These are phyloP conservation scores for Phaseolus coccineus DNA, from an alignment of 331 rosid genomes.

Conservation along the genomic window DNA sequence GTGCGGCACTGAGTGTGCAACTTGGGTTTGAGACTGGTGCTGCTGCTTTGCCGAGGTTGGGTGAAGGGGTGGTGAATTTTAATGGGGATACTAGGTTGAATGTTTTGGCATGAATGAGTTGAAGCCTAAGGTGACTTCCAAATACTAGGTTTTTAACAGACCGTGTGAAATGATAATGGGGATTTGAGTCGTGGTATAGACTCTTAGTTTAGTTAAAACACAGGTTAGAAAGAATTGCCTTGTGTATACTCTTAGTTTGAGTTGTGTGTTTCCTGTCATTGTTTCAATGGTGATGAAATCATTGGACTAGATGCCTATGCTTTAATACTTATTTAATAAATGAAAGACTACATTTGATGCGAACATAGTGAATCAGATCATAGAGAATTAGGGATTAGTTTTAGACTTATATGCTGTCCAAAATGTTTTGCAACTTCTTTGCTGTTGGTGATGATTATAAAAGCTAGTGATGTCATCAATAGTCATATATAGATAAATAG, in stretches of 20 bases:
- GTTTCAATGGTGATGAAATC: neutral
- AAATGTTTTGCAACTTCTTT: neutral
- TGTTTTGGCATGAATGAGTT: neutral
- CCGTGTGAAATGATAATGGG: neutral
- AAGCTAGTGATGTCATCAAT: neutral
- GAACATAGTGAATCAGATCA: constrained; percentile 5
- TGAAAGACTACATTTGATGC: constrained; percentile 13
- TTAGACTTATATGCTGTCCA: neutral
- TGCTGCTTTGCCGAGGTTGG: too few relatives aligned
- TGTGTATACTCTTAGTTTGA: neutral
- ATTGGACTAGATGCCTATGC: neutral
- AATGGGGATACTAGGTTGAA: too few relatives aligned
- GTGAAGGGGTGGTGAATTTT: neutral
- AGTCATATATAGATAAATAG: constrained; percentile 1
- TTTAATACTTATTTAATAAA: neutral
- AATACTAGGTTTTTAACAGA: neutral
- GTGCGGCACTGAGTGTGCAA: too few relatives aligned
- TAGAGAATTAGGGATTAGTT: neutral
- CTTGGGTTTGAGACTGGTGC: too few relatives aligned
- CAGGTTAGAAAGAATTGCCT: neutral
- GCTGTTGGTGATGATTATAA: neutral
- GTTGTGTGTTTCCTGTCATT: neutral
- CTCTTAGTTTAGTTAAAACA: neutral
- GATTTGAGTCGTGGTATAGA: neutral
- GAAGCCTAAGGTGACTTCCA: neutral